Base-by-base conservation (phyloP, 805 yeast genomes). In the Hanseniaspora mollemarum region DNA sequence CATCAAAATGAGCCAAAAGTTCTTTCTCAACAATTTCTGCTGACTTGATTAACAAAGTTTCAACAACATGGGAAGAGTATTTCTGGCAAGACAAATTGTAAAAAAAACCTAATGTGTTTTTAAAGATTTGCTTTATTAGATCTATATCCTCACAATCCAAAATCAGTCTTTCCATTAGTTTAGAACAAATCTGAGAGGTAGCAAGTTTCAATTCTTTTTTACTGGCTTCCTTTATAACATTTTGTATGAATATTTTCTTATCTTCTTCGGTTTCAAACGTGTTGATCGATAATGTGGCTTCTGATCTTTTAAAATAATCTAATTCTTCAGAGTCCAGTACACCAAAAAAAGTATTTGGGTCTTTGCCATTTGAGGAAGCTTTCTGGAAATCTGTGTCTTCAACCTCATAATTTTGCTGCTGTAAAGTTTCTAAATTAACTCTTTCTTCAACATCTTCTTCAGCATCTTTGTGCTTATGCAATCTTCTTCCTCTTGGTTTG, bases 111-210 rank as follows among this genome's bases (percentile, higher is more conserved):
- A 71, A 71, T 60, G 87, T 83, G 0, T 80, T 76, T 53, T 72
- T 73, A 64, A 81, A 83, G 0, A 88, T 61, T 29, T 71, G 69
- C 58, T 80, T 79, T 18, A 39, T 39, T 53, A 87, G 65, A 62
- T 87, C 94, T 12, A 66, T 69, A 54, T 78, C 81, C 25, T 74
- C 71, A 15, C 88, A 81, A 18, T 71, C 67, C 38, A 84, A 66
- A n/a, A 90, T 75, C 54, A 90, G 68, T 61, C 98, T 73, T 66
- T 90, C 98, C 71, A 92, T 73, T 53, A 92, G 71, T 63, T 90
- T 90, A 22, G 97, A 90, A 64, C 96, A 87, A 52, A 90, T 87
- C 61, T 88, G 96, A 61, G 90, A 88, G 2, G 96, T 90, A 3
- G 84, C 95, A 37, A 90, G 71, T 65, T 92, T 90, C 57, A 92